Percentiles rank a stretch among this genome's conserved stretches.
These are phyloP conservation scores for Colletotrichum nymphaeae DNA, from an alignment of 2,329 filamentous ascomycete species.

Conservation along the genomic window DNA sequence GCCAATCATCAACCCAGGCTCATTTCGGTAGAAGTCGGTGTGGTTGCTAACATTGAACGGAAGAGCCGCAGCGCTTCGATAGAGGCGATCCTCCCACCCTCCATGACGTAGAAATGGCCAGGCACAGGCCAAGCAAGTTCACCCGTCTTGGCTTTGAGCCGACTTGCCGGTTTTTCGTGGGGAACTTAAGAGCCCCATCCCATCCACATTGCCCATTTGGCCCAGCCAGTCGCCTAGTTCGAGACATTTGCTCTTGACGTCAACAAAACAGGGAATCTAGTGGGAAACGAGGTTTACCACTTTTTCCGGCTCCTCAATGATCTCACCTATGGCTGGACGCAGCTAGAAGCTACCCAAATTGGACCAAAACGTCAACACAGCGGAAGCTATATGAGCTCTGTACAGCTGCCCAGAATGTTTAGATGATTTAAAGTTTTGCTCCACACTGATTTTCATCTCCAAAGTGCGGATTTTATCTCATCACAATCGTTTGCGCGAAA, in stretches of 20 bases:
- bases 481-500: background rate
- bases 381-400: background rate
- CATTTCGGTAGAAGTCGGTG: background rate
- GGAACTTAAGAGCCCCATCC: background rate
- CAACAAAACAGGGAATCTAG: constrained; percentile 4
- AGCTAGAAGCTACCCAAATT: no score
- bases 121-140: background rate
- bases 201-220: background rate
- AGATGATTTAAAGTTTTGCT: background rate
- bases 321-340: background rate
- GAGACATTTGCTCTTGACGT: constrained; percentile 23
- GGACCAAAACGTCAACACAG: background rate
- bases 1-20: background rate
- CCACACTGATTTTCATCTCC: background rate
- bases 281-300: background rate
- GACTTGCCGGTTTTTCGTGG: background rate
- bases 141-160: background rate
- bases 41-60: background rate
- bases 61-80: background rate
- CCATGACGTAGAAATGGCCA: background rate
- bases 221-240: background rate
- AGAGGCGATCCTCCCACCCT: background rate
- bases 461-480: background rate
- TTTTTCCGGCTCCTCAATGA: constrained; percentile 17
- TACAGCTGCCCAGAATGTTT: background rate